Evolutionary conservation across 192 early-diverging fungal species (phyloP).

Genomic region (Backusella psychrophila): DNA sequence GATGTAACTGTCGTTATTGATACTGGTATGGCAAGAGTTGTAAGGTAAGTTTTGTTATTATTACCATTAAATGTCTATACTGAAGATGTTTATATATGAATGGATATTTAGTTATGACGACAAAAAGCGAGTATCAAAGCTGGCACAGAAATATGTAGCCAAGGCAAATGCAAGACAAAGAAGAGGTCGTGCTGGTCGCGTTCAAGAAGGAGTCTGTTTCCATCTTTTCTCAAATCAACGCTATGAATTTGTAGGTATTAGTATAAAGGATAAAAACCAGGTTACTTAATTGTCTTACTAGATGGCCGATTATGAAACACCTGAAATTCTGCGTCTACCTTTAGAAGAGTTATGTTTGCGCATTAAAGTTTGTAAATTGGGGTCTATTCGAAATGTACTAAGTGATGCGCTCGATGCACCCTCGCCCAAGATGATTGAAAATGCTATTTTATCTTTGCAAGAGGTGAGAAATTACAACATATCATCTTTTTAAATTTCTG

Average conservation of each 20-base stretch:
- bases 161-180: slow-evolving; percentile 69
- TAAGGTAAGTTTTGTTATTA: slow-evolving; percentile 46
- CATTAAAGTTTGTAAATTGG: slow-evolving; percentile 52
- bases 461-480: slow-evolving; percentile 26
- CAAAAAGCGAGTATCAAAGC: slow-evolving; percentile 52
- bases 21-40: slow-evolving; percentile 70
- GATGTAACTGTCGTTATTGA: slow-evolving; percentile 83
- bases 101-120: slow-evolving; percentile 48
- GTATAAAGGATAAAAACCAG: neutral
- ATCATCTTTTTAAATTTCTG: slow-evolving; percentile 20
- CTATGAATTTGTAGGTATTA: slow-evolving; percentile 34
- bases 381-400: slow-evolving; percentile 46
- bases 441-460: slow-evolving; percentile 51
- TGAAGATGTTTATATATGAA: neutral
- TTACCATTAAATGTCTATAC: neutral
- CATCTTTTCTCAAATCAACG: slow-evolving; percentile 59
- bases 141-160: slow-evolving; percentile 66
- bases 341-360: slow-evolving; percentile 72
- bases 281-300: neutral
- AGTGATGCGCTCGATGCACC: slow-evolving; percentile 58
- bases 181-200: slow-evolving; percentile 82
- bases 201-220: slow-evolving; percentile 73
- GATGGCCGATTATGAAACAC: slow-evolving; percentile 54
- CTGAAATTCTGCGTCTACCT: slow-evolving; percentile 72
- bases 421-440: slow-evolving; percentile 34